Conservation (phyloP, 768 basidiomycete genomes). For the Rhodosporidiobolus sp. region DNA sequence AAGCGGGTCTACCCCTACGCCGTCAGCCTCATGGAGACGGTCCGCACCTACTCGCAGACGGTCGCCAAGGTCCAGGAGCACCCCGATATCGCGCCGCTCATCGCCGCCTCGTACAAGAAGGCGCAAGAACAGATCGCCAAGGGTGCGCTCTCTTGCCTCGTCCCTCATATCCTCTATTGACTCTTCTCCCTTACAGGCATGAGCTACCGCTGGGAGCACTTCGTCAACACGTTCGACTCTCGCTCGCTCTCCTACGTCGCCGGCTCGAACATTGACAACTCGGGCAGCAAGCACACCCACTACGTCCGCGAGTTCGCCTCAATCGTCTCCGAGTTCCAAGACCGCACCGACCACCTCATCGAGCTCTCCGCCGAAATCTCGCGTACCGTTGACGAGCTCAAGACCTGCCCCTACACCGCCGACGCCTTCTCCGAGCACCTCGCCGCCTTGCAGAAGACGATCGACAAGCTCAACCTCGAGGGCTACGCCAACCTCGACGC, state of each 20-base stretch:
- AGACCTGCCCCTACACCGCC: slow-evolving; percentile 76
- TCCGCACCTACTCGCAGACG: slow-evolving; percentile 95
- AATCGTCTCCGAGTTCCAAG: slow-evolving; percentile 87
- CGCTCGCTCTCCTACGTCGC: slow-evolving; percentile 45
- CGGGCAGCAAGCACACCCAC: slow-evolving; percentile 66
- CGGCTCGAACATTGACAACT: slow-evolving; percentile 56
- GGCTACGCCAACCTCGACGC: slow-evolving; percentile 91
- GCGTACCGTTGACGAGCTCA: slow-evolving; percentile 78
- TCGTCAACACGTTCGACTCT: slow-evolving; percentile 89
- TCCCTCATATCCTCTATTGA: neutral
- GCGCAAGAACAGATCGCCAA: slow-evolving; percentile 87
- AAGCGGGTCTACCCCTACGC: slow-evolving; percentile 98
- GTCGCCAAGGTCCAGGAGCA: slow-evolving; percentile 85
- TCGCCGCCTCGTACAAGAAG: slow-evolving; percentile 90
- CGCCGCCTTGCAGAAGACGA: slow-evolving; percentile 78
- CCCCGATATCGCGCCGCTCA: slow-evolving; percentile 86
- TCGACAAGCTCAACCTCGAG: slow-evolving; percentile 90
- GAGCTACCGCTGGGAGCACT: slow-evolving; percentile 93
- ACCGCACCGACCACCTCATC: slow-evolving; percentile 91
- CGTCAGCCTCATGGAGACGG: slow-evolving; percentile 93
- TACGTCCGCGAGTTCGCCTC: slow-evolving; percentile 95
- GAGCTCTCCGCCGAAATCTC: slow-evolving; percentile 83
- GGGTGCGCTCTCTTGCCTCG: slow-evolving; percentile 56
- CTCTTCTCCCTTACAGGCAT: slow-evolving; percentile 62
- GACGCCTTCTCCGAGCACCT: slow-evolving; percentile 80